Evolutionary conservation across 1,284 basidiomycete species (phyloP), one percentile per base, ranked within the genome.

Genomic region (Rhodofomes roseus): DNA sequence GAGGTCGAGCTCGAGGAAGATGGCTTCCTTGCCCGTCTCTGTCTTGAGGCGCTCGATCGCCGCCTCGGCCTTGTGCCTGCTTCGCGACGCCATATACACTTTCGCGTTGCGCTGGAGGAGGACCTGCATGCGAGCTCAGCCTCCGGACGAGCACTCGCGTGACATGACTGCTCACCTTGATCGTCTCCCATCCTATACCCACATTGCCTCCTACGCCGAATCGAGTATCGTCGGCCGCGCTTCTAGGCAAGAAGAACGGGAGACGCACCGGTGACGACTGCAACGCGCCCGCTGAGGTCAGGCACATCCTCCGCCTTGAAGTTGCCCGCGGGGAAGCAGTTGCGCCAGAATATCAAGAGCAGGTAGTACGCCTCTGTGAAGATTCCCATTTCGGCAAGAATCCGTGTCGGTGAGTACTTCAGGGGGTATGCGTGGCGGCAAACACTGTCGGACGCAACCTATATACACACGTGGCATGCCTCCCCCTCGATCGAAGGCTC

Each of bases 1-100:
- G 55, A 87, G 66, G 64, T 86, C 83, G 27, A 84, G 71, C 62
- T 79, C 62, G 16, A 86, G 61, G 64, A 80, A 82, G 23, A 79
- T 60, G 1, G 75, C 70, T 23, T 77, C 71, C 52, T 74, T 76
- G 6, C 69, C 71, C 1, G 71, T 76, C 56, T 68, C 71, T 16
- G 67, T 54, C 63, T 74, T 73, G 60, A 85, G 55, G 3, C 67
- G 63, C 1, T 70, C 62, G 52, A 86, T 83, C 1, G 81, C 81
- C 2, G 71, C 69, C 11, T 72, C 57, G 0, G 77, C 79, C 54
- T 78, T 81, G 20, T 68, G 61, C 52, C 70, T 66, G 53, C 68
- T 75, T 2, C 85, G 76, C 14, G 77, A 73, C 1, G 79, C 81
- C 59, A 86, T 71, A 69, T 84, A 85, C 2, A 86, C 84, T 56